Evolutionary conservation across 2,329 filamentous ascomycete species (phyloP).

Genomic region (Pyrenochaeta sp.): DNA sequence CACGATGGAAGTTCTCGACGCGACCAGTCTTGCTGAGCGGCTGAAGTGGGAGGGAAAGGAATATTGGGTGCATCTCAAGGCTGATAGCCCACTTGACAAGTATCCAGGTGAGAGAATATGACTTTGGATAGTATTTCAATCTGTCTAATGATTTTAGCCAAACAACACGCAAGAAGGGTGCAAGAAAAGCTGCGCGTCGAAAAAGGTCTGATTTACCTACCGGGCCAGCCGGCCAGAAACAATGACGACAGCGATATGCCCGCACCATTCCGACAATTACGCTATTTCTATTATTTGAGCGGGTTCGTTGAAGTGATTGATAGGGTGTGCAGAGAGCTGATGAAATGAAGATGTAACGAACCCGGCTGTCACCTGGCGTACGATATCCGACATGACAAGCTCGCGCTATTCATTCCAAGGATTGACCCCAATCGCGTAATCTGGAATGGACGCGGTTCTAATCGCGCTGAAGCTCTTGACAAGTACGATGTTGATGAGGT

Average conservation of each 20-base stretch:
- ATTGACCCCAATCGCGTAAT: slow-evolving; percentile 69
- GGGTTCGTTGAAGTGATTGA: slow-evolving; percentile 48
- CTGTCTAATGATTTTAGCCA: slow-evolving; percentile 37
- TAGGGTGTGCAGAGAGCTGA: slow-evolving; percentile 14
- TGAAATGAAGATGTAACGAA: slow-evolving; percentile 51
- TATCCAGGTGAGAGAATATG: slow-evolving; percentile 45
- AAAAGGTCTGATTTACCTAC: slow-evolving; percentile 64
- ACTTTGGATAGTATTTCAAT: background rate
- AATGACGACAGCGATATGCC: slow-evolving; percentile 68
- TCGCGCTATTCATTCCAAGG: slow-evolving; percentile 78
- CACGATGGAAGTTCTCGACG: slow-evolving; percentile 38
- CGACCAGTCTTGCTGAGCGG: slow-evolving; percentile 36
- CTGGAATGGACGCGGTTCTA: slow-evolving; percentile 70
- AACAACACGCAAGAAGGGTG: slow-evolving; percentile 51
- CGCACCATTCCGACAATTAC: slow-evolving; percentile 64
- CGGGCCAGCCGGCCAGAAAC: slow-evolving; percentile 59
- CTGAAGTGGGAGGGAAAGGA: slow-evolving; percentile 39
- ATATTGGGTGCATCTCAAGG: slow-evolving; percentile 47
- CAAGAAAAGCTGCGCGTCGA: slow-evolving; percentile 45
- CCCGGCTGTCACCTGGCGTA: slow-evolving; percentile 66
- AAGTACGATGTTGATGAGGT: slow-evolving; percentile 76
- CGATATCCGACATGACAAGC: slow-evolving; percentile 65
- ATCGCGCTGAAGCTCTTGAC: slow-evolving; percentile 67
- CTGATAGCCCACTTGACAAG: slow-evolving; percentile 45
- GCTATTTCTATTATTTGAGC: slow-evolving; percentile 70